Conservation (phyloP, 2,329 filamentous ascomycete species). For the Aotearoamyces nothofagi region DNA sequence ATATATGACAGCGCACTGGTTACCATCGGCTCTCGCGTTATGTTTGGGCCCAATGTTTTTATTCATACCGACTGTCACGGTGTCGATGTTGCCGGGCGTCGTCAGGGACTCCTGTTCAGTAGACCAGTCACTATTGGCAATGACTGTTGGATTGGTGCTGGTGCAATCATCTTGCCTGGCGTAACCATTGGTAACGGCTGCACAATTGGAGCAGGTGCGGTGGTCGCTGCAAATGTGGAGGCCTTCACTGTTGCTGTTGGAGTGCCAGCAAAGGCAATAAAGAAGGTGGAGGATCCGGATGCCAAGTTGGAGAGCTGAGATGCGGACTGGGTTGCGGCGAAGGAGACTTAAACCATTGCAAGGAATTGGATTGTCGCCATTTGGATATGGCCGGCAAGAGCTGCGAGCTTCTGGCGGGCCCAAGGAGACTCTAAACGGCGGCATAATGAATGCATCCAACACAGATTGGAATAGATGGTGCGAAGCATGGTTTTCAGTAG, state of each 20-base stretch:
- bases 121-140: conserved; percentile 30
- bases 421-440: too few relatives aligned
- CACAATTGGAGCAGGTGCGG: conserved; percentile 34
- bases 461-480: too few relatives aligned
- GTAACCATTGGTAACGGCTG: conserved; percentile 36
- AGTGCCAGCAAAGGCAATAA: conserved; percentile 9
- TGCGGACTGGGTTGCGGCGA: too few relatives aligned
- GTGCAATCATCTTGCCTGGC: conserved; percentile 32
- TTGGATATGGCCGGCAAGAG: too few relatives aligned
- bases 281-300: background rate
- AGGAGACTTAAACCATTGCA: too few relatives aligned
- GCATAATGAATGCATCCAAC: too few relatives aligned
- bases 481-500: too few relatives aligned
- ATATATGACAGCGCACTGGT: conserved; percentile 28
- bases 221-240: conserved; percentile 24
- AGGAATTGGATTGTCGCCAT: too few relatives aligned
- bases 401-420: too few relatives aligned
- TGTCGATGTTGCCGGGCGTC: conserved; percentile 36
- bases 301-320: too few relatives aligned
- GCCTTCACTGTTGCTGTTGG: conserved; percentile 9
- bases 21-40: conserved; percentile 14
- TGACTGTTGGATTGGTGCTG: conserved; percentile 39
- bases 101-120: conserved; percentile 36
- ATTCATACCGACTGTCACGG: conserved; percentile 62
- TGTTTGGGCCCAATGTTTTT: conserved; percentile 54